Evolutionary conservation across 1,139 yeast species (phyloP).

Genomic region (Wickerhamomyces sp.): DNA sequence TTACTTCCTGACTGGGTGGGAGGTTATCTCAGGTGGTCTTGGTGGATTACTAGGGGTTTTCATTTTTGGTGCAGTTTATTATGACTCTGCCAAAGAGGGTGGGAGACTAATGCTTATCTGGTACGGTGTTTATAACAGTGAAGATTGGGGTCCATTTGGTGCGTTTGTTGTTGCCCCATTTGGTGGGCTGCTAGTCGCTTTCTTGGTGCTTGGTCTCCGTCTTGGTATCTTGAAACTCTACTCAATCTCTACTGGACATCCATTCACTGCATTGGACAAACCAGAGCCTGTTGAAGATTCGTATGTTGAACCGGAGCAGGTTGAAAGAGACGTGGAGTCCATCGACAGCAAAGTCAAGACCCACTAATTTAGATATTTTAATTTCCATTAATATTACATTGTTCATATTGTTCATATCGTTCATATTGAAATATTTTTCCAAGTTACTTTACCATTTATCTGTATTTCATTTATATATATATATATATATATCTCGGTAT

Average conservation of each 20-base stretch:
- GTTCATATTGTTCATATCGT: too few relatives aligned
- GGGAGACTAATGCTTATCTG: slow-evolving; percentile 65
- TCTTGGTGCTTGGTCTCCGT: slow-evolving; percentile 49
- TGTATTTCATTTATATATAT: too few relatives aligned
- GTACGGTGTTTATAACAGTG: slow-evolving; percentile 71
- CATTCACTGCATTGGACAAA: slow-evolving; percentile 55
- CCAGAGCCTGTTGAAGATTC: slow-evolving; percentile 26
- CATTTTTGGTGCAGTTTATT: slow-evolving; percentile 79
- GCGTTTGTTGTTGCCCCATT: slow-evolving; percentile 91
- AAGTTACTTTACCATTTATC: too few relatives aligned
- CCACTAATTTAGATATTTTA: not conserved
- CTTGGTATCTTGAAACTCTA: slow-evolving; percentile 34
- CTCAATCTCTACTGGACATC: slow-evolving; percentile 36
- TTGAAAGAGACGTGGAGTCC: slow-evolving; percentile 7
- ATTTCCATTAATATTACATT: too few relatives aligned
- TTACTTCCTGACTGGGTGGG: slow-evolving; percentile 74
- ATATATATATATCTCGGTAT: too few relatives aligned
- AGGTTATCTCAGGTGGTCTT: slow-evolving; percentile 76
- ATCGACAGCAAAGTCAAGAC: not conserved
- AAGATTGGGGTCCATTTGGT: slow-evolving; percentile 93
- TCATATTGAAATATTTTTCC: too few relatives aligned
- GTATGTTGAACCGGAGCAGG: not conserved
- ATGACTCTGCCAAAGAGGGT: slow-evolving; percentile 66
- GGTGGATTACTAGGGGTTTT: slow-evolving; percentile 80
- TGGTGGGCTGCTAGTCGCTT: slow-evolving; percentile 65